phyloP scores from a whole-genome alignment of 2,329 filamentous ascomycete species.

The Berkeleyomyces basicola region DNA sequence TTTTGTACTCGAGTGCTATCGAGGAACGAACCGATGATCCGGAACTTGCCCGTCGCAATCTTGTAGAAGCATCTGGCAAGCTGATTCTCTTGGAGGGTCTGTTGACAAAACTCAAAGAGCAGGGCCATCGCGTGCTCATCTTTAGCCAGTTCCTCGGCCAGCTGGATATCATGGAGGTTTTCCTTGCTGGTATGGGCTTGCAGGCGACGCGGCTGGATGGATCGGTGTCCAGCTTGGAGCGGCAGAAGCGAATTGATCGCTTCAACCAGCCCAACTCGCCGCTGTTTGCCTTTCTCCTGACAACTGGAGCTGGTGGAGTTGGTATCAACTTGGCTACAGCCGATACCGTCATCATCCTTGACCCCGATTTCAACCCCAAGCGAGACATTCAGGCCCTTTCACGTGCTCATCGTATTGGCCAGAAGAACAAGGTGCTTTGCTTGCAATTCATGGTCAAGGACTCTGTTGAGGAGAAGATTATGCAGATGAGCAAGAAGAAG shows the following conservation, averaged over 20 bases:
- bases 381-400: constrained; percentile 94
- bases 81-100: constrained; percentile 69
- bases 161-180: constrained; percentile 83
- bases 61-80: constrained; percentile 85
- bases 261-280: constrained; percentile 75
- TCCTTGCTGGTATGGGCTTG: constrained; percentile 59
- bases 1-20: constrained; percentile 79
- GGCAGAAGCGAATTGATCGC: constrained; percentile 84
- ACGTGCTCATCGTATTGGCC: constrained; percentile 86
- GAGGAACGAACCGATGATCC: constrained; percentile 59
- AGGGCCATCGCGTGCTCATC: constrained; percentile 78
- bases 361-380: constrained; percentile 94
- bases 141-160: constrained; percentile 92
- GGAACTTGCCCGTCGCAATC: constrained; percentile 52
- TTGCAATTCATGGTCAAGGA: constrained; percentile 86
- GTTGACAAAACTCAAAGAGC: constrained; percentile 69
- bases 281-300: constrained; percentile 81
- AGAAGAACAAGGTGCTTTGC: constrained; percentile 88
- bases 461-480: constrained; percentile 85
- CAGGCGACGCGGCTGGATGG: constrained; percentile 73
- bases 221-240: constrained; percentile 61
- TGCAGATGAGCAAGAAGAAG: constrained; percentile 90
- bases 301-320: constrained; percentile 86
- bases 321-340: constrained; percentile 95
- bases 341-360: constrained; percentile 93